Conservation (phyloP, 2,329 filamentous ascomycete species). For the Colletotrichum siamense region DNA sequence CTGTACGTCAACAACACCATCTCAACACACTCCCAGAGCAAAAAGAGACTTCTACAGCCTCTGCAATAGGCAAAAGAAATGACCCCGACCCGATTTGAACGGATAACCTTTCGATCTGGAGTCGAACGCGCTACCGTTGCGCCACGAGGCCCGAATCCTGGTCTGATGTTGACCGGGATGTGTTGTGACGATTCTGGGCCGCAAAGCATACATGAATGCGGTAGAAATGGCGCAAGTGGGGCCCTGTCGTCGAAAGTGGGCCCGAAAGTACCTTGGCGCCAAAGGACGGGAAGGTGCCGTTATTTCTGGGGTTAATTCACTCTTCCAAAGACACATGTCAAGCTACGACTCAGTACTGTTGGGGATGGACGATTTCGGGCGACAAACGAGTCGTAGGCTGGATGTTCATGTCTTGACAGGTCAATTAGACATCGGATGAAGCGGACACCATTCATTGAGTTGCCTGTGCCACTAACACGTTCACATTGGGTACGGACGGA, state of each 20-base stretch:
- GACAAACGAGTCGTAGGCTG: background rate
- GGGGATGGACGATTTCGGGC: background rate
- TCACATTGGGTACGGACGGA: background rate
- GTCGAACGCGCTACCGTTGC: constrained; percentile 22
- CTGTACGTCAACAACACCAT: background rate
- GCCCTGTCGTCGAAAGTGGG: background rate
- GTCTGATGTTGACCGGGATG: background rate
- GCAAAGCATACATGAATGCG: background rate
- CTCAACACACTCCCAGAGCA: background rate
- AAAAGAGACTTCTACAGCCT: background rate
- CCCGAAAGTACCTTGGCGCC: background rate
- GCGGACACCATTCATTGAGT: background rate
- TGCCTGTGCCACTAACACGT: background rate
- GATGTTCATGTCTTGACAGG: background rate
- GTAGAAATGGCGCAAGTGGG: background rate
- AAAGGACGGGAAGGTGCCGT: background rate
- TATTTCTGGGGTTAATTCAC: background rate
- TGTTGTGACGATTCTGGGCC: rapidly evolving
- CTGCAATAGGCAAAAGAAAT: background rate
- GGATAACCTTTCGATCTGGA: constrained; percentile 23
- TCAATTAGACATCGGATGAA: background rate
- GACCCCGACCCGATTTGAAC: constrained; percentile 22
- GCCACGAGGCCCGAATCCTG: background rate
- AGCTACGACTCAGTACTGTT: background rate
- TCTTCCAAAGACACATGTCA: background rate